phyloP scores from a whole-genome alignment of 192 early-diverging fungal genomes.

The Linnemannia exigua region DNA sequence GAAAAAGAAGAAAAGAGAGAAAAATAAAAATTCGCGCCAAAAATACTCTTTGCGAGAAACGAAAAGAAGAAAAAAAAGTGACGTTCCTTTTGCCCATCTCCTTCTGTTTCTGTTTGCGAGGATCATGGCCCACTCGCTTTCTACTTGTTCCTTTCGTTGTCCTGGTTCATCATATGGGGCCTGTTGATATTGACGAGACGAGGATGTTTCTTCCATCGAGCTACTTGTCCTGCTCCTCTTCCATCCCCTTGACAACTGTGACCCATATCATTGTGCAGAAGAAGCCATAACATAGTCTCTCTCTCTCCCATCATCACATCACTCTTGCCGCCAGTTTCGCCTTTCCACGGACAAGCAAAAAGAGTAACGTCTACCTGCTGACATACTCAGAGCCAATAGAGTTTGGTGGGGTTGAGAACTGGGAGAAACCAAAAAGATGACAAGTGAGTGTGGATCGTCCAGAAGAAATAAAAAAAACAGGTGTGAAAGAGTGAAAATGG shows the following conservation, averaged over 20 bases:
- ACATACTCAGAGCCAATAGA: conserved; percentile 1
- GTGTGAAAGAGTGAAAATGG: background rate
- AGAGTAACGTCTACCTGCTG: background rate
- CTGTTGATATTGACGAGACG: too few relatives aligned
- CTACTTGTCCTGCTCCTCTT: too few relatives aligned
- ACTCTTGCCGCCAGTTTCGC: background rate
- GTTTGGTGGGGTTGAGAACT: background rate
- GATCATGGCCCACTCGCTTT: too few relatives aligned
- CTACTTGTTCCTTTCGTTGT: too few relatives aligned
- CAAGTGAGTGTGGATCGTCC: background rate
- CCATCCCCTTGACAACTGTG: too few relatives aligned
- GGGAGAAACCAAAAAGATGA: background rate
- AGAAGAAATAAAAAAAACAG: too few relatives aligned
- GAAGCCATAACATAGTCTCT: too few relatives aligned
- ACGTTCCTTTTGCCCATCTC: background rate
- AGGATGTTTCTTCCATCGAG: too few relatives aligned
- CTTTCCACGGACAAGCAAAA: background rate
- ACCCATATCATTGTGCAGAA: too few relatives aligned
- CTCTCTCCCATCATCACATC: background rate
- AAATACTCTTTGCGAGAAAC: background rate
- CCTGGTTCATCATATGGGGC: too few relatives aligned
- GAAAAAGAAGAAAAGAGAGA: conserved; percentile 7
- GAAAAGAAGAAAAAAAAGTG: too few relatives aligned
- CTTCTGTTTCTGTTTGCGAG: too few relatives aligned
- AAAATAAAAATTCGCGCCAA: background rate